Base-by-base conservation (phyloP, 139 green algal genomes). In the Picochlorum sp. region DNA sequence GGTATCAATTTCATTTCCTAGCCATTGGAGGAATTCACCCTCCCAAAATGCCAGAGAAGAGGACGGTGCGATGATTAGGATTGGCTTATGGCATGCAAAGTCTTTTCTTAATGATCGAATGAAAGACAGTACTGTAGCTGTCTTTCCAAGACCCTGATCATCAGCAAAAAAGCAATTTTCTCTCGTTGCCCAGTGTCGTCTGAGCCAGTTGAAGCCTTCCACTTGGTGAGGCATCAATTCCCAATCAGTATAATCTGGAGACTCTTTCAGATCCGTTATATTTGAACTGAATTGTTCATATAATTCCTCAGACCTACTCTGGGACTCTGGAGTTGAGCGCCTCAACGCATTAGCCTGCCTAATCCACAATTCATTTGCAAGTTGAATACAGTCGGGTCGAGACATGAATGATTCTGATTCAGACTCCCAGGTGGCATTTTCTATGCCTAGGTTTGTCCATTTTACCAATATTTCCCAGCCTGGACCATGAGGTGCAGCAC, bases 401-500 rank as follows among this genome's bases (percentile, higher is more conserved):
- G 73, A 50, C 62, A 89, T 60, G 13, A 68, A 73, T 3, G 62
- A 38, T 34, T 74, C 69, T 3, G 49, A 37, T 58, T 77, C 73
- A 55, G 67, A 66, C 82, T 96, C 89, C 89, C 89, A 96, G 8
- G 87, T 94, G 41, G 76, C 78, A n/a, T 81, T 58, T 63, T 96
- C 86, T 68, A 88, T 86, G 45, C 85, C 83, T 45, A 90, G 73
- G 20, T 63, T 49, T 8, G 24, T 65, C 89, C 89, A 96, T 75
- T 92, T 91, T 50, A 93, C 74, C 55, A 96, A 81, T 60, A 94
- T 82, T 74, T 96, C 85, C 89, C 89, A 96, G 20, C 89, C 87
- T 3, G 89, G 89, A 9, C 71, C 80, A 45, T 63, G 63, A 3
- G 77, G 83, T 4, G 63, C 77, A 31, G 82, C 81, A 14, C 89